A percentile compares a stretch with the other conserved stretches of the same genome.
phyloP scores from a whole-genome alignment of 2,329 filamentous ascomycete genomes.

The Ophiostoma sp. region DNA sequence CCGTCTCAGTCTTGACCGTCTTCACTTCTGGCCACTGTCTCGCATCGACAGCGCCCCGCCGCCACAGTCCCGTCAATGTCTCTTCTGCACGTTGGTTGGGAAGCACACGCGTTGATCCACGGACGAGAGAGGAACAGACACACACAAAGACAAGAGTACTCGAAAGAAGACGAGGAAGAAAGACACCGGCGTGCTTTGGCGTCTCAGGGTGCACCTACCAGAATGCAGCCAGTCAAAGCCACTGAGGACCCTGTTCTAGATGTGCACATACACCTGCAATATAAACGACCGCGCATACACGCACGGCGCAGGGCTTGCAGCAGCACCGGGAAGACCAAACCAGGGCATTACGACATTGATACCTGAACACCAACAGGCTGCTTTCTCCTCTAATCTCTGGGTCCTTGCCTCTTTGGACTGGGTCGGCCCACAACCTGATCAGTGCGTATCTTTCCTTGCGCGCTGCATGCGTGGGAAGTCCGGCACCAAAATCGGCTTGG shows the following conservation, averaged over 20 bases:
- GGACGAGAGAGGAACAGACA: not conserved
- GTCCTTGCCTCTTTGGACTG: too few species aligned
- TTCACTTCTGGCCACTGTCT: not conserved
- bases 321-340: not conserved
- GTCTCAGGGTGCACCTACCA: not conserved
- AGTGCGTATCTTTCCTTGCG: not conserved
- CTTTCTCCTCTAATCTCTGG: too few species aligned
- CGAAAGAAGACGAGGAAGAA: not conserved
- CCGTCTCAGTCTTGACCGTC: not conserved
- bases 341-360: not conserved
- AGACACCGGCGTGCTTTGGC: not conserved
- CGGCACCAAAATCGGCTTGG: conserved; percentile 2
- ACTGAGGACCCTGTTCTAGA: too few species aligned
- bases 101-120: not conserved
- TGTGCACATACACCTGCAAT: not conserved
- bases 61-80: not conserved
- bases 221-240: not conserved
- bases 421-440: not conserved
- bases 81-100: not conserved
- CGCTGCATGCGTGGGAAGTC: too few species aligned
- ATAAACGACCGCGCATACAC: not conserved
- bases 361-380: not conserved
- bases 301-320: not conserved
- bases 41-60: not conserved
- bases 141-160: not conserved